Base-by-base conservation (phyloP, 2,329 filamentous ascomycete species). In the Colletotrichum sp. region DNA sequence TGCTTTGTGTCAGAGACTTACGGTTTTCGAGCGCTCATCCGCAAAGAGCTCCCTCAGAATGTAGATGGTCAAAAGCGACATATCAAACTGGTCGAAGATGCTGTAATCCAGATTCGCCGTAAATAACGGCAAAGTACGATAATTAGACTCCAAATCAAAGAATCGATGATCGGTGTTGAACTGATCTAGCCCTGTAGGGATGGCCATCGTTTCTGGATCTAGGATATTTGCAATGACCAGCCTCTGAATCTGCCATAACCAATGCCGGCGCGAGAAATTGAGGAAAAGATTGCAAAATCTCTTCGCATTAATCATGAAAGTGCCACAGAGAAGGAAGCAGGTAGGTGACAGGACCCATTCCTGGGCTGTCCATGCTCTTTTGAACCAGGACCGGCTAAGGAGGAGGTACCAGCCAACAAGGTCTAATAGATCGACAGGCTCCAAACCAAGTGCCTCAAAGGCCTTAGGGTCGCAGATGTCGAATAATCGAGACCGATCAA, bases 401-500 rank as follows among this genome's bases (percentile, higher is more conserved):
- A 43, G 18, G 39, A 43, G 39, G 39, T n/a, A 43, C 39, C 39
- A 43, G 39, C 39, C 39, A 3, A 43, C 5, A 43, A 43, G 39
- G 0, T 43, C 39, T 0, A 0, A 1, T 3, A n/a, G 18, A 0
- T 43, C 39, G 18, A 43, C 5, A 43, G 39, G 39, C 39, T 43
- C 39, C 39, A 43, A 0, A 43, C 39, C 18, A 43, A 43, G 39
- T 2, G 0, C 0, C 18, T 43, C 39, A 43, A 3, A 43, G 39
- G 39, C 39, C 0, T 43, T 6, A 10, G 39, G 39, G 0, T 43
- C 39, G 9, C 0, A 43, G 1, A 43, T 43, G 39, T 43, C 18
- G 0, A 43, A 43, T 10, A 0, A 0, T 43, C 0, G 18, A 0
- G 0, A 43, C 39, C 39, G 3, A 2, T 43, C 18, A 0, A 43